Evolutionary conservation across 176 grass and related monocot species (phyloP), one percentile per base, ranked within the genome.

Genomic region (Olyra latifolia): DNA sequence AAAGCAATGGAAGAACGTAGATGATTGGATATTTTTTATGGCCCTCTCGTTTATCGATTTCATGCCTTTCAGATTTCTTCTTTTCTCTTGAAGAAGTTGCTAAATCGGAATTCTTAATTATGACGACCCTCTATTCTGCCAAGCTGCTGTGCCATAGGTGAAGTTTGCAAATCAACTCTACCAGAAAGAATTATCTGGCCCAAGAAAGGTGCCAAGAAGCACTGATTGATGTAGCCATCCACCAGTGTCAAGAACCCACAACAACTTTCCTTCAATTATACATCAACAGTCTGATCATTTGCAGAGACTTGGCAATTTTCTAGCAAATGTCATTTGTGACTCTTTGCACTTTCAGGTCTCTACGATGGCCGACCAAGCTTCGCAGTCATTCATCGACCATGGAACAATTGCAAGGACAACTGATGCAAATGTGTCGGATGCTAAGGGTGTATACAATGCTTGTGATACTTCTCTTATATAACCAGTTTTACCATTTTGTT

Each of bases 121-220:
- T 79, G 19, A 64, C 0, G 19, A 74, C 43, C 12, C 22, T 73
- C 67, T 67, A 2, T 49, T 72, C 49, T 75, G 32, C 19, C 76
- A 96, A 90, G 93, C 93, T 78, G 93, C 93, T 15, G 93, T 96
- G 3, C 90, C 90, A 41, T 90, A 96, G 75, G 93, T 90, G 53
- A 88, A 86, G 78, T 69, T 96, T 38, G 93, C 93, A 35, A 92
- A 96, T 82, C 87, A 92, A 59, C 87, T 96, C 35, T 96, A 96
- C 81, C 90, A 86, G 63, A 85, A 96, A 82, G 92, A 96, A 77
- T 96, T 96, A 56, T 96, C 93, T 43, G 93, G 93, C 24, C 93
- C 93, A 96, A 96, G 75, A 96, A 96, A 72, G 93, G 93, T 74
- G 93, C 93, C 42, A 96, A 88, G 87, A 96, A 96, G 59, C 93